A percentile compares a stretch with the other conserved stretches of the same genome.
Evolutionary conservation across 352 stramenopile genomes (phyloP).

Genomic region (Phytophthora citrophthora): DNA sequence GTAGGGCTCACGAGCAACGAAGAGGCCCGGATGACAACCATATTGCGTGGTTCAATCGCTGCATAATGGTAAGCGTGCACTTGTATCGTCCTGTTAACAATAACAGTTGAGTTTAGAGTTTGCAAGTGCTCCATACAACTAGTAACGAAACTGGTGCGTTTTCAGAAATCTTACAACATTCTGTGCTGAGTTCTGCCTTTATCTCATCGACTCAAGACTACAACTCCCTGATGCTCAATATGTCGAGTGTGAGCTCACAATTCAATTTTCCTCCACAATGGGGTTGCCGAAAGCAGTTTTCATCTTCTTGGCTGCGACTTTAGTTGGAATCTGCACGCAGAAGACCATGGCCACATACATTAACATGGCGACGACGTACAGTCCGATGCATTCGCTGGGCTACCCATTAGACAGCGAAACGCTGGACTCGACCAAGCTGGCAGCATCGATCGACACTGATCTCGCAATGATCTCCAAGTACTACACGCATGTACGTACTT

Average conservation of each 20-base stretch:
- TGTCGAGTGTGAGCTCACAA: not conserved
- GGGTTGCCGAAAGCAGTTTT: not conserved
- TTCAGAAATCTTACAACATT: too few relatives aligned
- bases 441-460: conserved; percentile 46
- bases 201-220: too few relatives aligned
- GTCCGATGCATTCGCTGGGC: conserved; percentile 54
- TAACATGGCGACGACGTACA: conserved; percentile 60
- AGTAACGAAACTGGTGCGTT: too few relatives aligned
- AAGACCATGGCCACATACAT: not conserved
- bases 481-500: conserved; percentile 59
- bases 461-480: conserved; percentile 50
- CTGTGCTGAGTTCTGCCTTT: too few relatives aligned
- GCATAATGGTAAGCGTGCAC: too few relatives aligned
- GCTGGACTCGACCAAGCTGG: conserved; percentile 26
- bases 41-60: too few relatives aligned
- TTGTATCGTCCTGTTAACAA: too few relatives aligned
- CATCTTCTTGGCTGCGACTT: not conserved
- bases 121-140: too few relatives aligned
- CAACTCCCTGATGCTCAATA: not conserved
- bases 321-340: not conserved
- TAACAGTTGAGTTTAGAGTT: too few relatives aligned
- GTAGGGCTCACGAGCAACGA: not conserved
- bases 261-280: conserved; percentile 2
- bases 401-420: conserved; percentile 49
- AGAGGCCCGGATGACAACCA: too few relatives aligned